These are phyloP conservation scores for Stygiomarasmius scandens DNA, from an alignment of 1,284 basidiomycete species.

Conservation along the genomic window DNA sequence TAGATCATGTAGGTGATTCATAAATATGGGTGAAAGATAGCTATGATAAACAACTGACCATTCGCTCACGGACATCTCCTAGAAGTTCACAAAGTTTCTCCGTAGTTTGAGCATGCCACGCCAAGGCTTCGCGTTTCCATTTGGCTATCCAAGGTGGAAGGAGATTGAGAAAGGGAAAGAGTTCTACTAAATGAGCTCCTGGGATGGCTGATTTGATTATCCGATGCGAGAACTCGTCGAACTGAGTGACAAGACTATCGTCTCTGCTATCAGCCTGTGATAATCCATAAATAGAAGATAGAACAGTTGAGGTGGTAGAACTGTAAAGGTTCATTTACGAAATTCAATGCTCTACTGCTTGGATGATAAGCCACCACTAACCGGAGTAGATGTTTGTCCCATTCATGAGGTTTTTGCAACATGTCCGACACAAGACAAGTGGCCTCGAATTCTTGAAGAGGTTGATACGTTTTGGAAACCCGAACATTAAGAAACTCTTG, in stretches of 20 bases:
- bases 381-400: background rate
- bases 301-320: background rate
- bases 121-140: background rate
- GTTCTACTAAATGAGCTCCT: background rate
- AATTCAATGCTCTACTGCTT: too few species aligned
- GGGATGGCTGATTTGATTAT: background rate
- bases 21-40: background rate
- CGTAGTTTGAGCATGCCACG: background rate
- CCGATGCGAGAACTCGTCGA: background rate
- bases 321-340: too few species aligned
- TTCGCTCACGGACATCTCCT: background rate
- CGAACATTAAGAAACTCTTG: background rate
- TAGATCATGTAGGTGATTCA: too few species aligned
- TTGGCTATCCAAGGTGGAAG: background rate
- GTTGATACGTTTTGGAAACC: background rate
- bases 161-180: background rate
- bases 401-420: background rate
- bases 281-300: background rate
- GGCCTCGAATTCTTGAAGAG: background rate
- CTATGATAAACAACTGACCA: background rate
- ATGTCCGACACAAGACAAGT: background rate
- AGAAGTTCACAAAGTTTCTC: background rate
- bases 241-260: too few species aligned
- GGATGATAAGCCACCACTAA: background rate
- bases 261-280: too few species aligned